Conservation (phyloP, 306 rosid species). For the Gleditsia sinensis region DNA sequence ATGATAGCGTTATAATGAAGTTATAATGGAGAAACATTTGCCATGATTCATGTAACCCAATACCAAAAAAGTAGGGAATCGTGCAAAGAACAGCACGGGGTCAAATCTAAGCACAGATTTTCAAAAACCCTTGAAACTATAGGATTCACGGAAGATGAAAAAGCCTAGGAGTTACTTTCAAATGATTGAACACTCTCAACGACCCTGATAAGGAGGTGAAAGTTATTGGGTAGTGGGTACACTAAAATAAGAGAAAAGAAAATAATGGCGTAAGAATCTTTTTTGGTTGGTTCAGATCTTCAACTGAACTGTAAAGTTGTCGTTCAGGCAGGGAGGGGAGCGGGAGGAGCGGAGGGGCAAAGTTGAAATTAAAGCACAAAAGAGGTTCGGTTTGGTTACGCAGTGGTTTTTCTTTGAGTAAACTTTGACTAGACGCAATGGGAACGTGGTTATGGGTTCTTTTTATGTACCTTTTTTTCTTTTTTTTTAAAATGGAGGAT, state of each 20-base stretch:
- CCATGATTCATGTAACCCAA: constrained; percentile 32
- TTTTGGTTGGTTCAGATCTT: constrained; percentile 58
- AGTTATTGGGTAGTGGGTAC: neutral
- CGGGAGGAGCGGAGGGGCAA: constrained; percentile 47
- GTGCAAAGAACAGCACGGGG: constrained; percentile 25
- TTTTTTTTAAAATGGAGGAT: neutral
- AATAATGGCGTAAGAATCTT: constrained; percentile 34
- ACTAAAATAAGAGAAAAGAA: constrained; percentile 4
- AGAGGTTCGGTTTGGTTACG: constrained; percentile 14
- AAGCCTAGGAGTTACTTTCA: constrained; percentile 38
- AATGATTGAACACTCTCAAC: constrained; percentile 63
- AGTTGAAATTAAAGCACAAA: constrained; percentile 33
- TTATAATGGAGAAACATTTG: constrained; percentile 28
- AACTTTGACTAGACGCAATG: constrained; percentile 44
- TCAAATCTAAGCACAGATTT: constrained; percentile 32
- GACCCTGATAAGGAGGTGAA: constrained; percentile 46
- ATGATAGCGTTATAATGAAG: constrained; percentile 38
- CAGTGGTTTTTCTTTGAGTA: no score
- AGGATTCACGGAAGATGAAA: constrained; percentile 13
- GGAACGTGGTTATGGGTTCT: constrained; percentile 11
- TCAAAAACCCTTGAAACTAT: constrained; percentile 28
- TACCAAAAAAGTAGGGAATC: neutral
- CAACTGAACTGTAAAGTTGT: constrained; percentile 38
- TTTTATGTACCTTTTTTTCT: neutral
- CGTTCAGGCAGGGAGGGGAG: constrained; percentile 35